Evolutionary conservation across 176 grass and related monocot species (phyloP).

Genomic region (Phyllostachys edulis): DNA sequence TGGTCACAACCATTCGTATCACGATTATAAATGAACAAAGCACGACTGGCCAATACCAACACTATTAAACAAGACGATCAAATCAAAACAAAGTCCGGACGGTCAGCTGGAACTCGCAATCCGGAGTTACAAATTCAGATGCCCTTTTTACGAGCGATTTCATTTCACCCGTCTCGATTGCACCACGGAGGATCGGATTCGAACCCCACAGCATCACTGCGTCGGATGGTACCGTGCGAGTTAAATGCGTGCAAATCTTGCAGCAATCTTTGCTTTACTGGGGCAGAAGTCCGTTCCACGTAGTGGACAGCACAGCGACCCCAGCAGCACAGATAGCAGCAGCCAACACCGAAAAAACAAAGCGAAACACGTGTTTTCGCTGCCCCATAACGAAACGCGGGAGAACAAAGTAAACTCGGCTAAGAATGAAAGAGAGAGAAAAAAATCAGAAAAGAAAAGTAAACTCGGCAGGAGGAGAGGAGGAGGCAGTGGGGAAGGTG

Average conservation of each 20-base stretch:
- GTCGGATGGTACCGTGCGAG: not conserved
- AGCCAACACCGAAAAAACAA: not conserved
- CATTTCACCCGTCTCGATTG: not conserved
- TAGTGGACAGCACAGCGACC: slow-evolving; percentile 26
- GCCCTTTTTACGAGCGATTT: not conserved
- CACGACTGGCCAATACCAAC: not conserved
- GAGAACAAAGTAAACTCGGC: slow-evolving; percentile 22
- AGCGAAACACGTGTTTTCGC: slow-evolving; percentile 39
- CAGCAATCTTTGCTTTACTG: not conserved
- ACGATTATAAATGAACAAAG: not conserved
- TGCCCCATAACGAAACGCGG: slow-evolving; percentile 13
- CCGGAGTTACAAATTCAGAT: not conserved
- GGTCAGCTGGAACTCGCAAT: not conserved
- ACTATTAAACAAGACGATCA: not conserved
- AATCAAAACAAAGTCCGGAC: not conserved
- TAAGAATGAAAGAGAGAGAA: not conserved
- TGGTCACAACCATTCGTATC: not conserved
- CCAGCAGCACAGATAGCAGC: not conserved
- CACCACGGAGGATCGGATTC: not conserved
- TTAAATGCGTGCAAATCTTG: slow-evolving; percentile 7
- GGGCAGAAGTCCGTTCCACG: slow-evolving; percentile 16
- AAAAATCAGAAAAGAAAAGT: not conserved
- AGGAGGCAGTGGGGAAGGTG: slow-evolving; percentile 32
- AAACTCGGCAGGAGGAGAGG: not conserved
- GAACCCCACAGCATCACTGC: not conserved